Base-by-base conservation (phyloP, 768 basidiomycete genomes). In the Lepiota subincarnata region DNA sequence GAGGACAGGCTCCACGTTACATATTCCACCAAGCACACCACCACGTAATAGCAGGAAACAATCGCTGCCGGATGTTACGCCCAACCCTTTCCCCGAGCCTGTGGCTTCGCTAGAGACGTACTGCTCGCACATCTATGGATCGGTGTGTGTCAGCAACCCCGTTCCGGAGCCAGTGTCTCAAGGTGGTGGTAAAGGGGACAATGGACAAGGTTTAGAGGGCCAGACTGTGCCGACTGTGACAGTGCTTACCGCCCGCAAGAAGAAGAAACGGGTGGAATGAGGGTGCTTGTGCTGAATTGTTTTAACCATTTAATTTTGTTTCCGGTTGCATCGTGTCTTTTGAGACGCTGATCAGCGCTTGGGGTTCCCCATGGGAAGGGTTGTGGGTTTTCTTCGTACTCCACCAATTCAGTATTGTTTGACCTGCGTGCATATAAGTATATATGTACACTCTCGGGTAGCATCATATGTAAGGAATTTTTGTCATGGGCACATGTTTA, bases 41-140 rank as follows among this genome's bases (percentile, higher is more conserved):
- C 75, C 80, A 64, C 55, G 67, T 63, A 40, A 67, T 60, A 56
- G 62, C 10, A 45, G 39, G 39, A 43, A 49, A 34, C 34, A 62
- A 5, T 41, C 56, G 7, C 54, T 71, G 55, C 58, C 69, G 10
- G 83, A 84, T 39, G 66, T 79, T 22, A 83, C 85, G 44, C 84
- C 85, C 38, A 86, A 84, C 61, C 79, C 82, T 16, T 86, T 85
- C 64, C 75, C 82, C 6, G 86, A 87, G 61, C 84, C 85, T 6
- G 77, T 77, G 47, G 73, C 80, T 34, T 82, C 81, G 31, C 67
- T 77, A 39, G 82, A 82, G 65, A 84, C 80, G 47, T 87, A 88
- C 66, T 53, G 65, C n/a, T 66, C 73, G 46, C 68, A 81, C 62
- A 80, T 89, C 24, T 85, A 83, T 63, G 86, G 86, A 22, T 63